phyloP scores from a whole-genome alignment of 2,329 filamentous ascomycete species.

The Penicillium sp. region DNA sequence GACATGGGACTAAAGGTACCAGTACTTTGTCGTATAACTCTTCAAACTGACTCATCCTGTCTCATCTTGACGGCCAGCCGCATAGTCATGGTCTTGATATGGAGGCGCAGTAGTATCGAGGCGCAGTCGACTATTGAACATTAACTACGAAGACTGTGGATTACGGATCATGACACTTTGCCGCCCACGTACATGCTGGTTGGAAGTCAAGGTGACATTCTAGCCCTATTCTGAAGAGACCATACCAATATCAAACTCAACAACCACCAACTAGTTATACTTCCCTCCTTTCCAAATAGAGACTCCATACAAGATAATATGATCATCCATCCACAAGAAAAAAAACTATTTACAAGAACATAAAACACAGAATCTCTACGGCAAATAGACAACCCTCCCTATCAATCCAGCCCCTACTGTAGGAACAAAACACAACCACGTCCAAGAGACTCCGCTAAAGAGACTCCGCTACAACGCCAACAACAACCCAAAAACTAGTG shows the following conservation, averaged over 20 bases:
- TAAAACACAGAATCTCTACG: no score
- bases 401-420: no score
- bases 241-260: no score
- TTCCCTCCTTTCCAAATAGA: no score
- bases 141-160: not conserved
- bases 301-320: no score
- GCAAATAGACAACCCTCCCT: no score
- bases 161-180: not conserved
- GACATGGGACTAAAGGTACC: not conserved
- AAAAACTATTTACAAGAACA: no score
- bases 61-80: conserved; percentile 23
- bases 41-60: conserved; percentile 27
- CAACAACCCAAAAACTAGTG: not conserved
- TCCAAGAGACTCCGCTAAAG: not conserved
- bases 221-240: no score
- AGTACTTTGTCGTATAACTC: not conserved
- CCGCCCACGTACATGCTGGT: no score
- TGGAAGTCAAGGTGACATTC: no score
- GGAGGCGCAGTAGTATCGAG: not conserved
- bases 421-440: not conserved
- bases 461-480: not conserved
- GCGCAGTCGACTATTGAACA: not conserved
- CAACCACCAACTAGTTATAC: no score
- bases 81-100: not conserved
- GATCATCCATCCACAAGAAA: no score